Evolutionary conservation across 306 rosid species (phyloP), one percentile per base, ranked within the genome.

Genomic region (Begonia loranthoides): DNA sequence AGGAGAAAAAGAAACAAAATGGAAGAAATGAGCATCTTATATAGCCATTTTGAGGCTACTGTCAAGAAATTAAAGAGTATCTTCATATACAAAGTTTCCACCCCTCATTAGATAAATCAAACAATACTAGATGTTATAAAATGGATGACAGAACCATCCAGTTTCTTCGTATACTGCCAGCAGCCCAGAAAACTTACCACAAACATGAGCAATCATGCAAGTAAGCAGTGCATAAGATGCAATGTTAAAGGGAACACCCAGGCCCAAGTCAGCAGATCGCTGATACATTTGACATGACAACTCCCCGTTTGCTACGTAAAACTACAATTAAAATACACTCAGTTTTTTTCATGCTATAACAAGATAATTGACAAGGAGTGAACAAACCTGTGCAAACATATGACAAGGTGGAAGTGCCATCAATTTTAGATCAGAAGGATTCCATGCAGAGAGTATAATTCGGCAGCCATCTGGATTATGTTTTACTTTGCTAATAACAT

Each of bases 351-450:
- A 28, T 28, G 36, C 8, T 4, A 4, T 28, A 8, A 7, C 36
- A 28, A 28, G 8, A 28, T 28, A 2, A 28, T 28, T 28, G 8
- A 28, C 36, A 28, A 28, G 9, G 36, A 28, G 36, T 8, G 19
- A 51, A 73, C 59, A 15, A 57, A 90, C 95, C 92, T 90, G 99
- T 2, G 87, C 80, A 74, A 80, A 83, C 94, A 86, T 90, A 77
- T 86, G 99, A 71, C 95, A 90, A 17, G 95, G 94, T 36, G 95
- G 99, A 57, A 90, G 94, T 50, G 95, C 95, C 99, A 90, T 82
- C 71, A 76, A 74, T 69, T 80, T 80, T 56, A 90, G 93, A 78
- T 90, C 99, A 28, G 86, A 59, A 48, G 95, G 94, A 78, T 86
- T 86, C 95, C 99, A 90, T 0, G 95, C 94, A 22, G 95, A 82